These are phyloP conservation scores for Syzygium grande DNA, from an alignment of 345 rosid genomes.

Conservation along the genomic window DNA sequence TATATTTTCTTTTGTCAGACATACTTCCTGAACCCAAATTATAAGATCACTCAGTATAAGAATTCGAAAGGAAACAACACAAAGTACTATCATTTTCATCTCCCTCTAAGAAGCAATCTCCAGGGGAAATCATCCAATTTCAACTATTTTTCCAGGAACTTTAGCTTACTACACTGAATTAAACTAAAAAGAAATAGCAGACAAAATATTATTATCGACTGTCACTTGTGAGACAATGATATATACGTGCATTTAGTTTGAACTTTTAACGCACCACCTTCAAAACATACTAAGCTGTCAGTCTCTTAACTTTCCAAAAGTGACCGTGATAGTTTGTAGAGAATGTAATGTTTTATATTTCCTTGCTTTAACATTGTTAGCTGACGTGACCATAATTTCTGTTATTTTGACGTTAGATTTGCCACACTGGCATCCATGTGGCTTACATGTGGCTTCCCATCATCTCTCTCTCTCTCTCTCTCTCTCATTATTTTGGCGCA, in stretches of 20 bases:
- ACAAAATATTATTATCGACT: not conserved
- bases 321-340: not conserved
- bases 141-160: not conserved
- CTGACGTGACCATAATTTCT: not conserved
- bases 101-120: not conserved
- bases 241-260: not conserved
- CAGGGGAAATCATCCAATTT: not conserved
- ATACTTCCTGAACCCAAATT: not conserved
- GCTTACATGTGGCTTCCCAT: not conserved
- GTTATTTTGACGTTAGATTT: not conserved
- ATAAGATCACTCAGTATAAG: not conserved
- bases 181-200: not conserved
- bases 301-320: not conserved
- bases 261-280: not conserved
- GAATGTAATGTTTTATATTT: not conserved
- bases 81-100: not conserved
- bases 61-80: too few species aligned
- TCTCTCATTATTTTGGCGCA: not conserved
- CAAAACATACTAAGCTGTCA: not conserved
- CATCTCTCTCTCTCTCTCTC: not conserved
- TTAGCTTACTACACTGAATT: not conserved
- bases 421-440: not conserved
- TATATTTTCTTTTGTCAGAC: not conserved
- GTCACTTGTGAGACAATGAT: not conserved
- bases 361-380: not conserved